Evolutionary conservation across 1,139 yeast species (phyloP), one percentile per base, ranked within the genome.

Genomic region (Magnusiomyces paraingens): DNA sequence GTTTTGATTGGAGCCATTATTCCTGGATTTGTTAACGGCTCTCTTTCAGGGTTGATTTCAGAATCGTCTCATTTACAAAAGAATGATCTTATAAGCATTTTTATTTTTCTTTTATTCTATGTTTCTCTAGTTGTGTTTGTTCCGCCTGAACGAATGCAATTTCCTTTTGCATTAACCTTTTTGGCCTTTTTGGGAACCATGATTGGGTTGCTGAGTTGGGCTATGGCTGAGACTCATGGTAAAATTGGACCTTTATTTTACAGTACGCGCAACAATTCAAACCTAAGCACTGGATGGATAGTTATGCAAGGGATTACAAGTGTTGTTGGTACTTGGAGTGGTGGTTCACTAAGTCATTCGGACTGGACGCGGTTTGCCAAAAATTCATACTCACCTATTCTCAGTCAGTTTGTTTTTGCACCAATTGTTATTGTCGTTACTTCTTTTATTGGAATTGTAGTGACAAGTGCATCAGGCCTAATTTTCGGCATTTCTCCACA

Each of bases 81-180:
- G 4, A 64, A 64, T 29, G 70, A 66, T 49, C 59, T 66, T 29
- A 58, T 67, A 20, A 66, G 69, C 11, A 66, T 67, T 43, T 56
- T 66, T 29, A 59, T 68, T n/a, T 67, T 63, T 50, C 61, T 62
- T 11, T 40, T 59, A 21, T 26, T 67, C 1, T 64, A 59, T 41
- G 18, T 58, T 17, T 58, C 58, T 1, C 53, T 61, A 17, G 56
- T 62, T 32, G 36, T 22, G 41, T 60, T 55, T 40, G 54, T 56
- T 52, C 52, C 59, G 47, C 57, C 65, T 49, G 57, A 60, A 55
- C 50, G 53, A 56, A 51, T 55, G 53, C 57, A 61, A 26, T 20
- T 22, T 35, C 58, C 59, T 14, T 62, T 62, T 55, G 55, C 52
- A 29, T 55, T 57, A 14, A 58, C 63, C 5, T 59, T 55, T 52